phyloP scores from a whole-genome alignment of 768 basidiomycete species.

The Termitomyces sp. region DNA sequence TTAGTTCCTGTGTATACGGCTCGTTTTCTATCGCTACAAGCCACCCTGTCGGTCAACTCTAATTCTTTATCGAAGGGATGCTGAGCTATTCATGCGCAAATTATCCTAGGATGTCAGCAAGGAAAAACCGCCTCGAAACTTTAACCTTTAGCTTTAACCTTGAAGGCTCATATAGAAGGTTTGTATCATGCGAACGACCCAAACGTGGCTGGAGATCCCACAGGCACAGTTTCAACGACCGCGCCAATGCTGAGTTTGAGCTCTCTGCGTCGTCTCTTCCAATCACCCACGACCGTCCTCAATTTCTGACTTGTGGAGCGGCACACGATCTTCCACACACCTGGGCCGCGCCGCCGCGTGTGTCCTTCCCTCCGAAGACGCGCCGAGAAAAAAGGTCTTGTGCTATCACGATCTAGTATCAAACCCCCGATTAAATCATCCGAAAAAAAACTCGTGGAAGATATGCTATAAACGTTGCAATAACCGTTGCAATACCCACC shows the following conservation, averaged over 20 bases:
- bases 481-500: constrained; percentile 47
- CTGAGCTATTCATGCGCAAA: no score
- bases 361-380: constrained; percentile 54
- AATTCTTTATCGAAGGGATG: no score
- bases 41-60: no score
- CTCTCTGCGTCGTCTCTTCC: constrained; percentile 37
- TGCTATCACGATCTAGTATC: neutral
- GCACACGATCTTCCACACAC: constrained; percentile 40
- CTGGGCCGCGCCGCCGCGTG: constrained; percentile 45
- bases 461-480: constrained; percentile 35
- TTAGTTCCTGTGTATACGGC: no score
- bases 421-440: neutral
- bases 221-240: constrained; percentile 38
- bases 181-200: neutral
- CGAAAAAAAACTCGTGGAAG: neutral
- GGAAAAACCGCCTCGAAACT: no score
- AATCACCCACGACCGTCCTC: constrained; percentile 46
- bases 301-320: constrained; percentile 61
- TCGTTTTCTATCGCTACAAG: no score
- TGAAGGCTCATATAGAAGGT: no score
- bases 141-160: no score
- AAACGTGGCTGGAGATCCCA: no score
- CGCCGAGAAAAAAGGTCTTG: constrained; percentile 33
- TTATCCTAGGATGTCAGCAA: no score
- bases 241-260: constrained; percentile 51